These are phyloP conservation scores for Stagonosporopsis tanaceti DNA, from an alignment of 2,329 filamentous ascomycete genomes.

Conservation along the genomic window DNA sequence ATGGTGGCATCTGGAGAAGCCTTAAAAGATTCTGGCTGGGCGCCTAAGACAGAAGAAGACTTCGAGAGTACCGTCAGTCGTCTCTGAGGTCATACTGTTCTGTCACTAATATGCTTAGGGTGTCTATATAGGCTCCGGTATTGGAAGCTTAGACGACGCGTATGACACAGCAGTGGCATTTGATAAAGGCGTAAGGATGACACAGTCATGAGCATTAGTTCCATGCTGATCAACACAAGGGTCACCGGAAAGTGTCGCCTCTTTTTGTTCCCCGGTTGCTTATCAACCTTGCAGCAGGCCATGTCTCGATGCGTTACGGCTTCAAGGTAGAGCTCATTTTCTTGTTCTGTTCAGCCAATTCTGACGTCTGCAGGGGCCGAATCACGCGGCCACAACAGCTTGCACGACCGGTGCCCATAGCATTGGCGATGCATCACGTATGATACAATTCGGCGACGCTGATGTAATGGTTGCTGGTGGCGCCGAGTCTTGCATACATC, in stretches of 20 bases:
- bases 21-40: constrained; percentile 81
- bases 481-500: constrained; percentile 94
- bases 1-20: constrained; percentile 88
- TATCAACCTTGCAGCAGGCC: constrained; percentile 93
- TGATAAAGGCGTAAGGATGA: constrained; percentile 69
- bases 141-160: constrained; percentile 91
- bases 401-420: constrained; percentile 97
- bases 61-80: constrained; percentile 71
- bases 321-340: constrained; percentile 62
- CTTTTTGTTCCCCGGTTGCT: constrained; percentile 91
- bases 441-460: constrained; percentile 90
- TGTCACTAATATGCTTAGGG: constrained; percentile 59
- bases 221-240: constrained; percentile 59
- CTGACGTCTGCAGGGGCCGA: constrained; percentile 70
- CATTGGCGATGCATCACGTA: constrained; percentile 90
- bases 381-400: constrained; percentile 90
- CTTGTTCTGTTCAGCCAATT: not conserved
- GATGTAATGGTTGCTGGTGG: constrained; percentile 97
- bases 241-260: constrained; percentile 91
- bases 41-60: constrained; percentile 66
- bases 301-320: constrained; percentile 91
- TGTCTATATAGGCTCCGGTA: constrained; percentile 92
- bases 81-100: not conserved
- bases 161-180: constrained; percentile 84
- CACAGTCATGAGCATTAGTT: too few relatives aligned